Percentiles rank a stretch among this genome's conserved stretches.
phyloP scores from a whole-genome alignment of 2,329 filamentous ascomycete genomes.

The Fusarium sp. region DNA sequence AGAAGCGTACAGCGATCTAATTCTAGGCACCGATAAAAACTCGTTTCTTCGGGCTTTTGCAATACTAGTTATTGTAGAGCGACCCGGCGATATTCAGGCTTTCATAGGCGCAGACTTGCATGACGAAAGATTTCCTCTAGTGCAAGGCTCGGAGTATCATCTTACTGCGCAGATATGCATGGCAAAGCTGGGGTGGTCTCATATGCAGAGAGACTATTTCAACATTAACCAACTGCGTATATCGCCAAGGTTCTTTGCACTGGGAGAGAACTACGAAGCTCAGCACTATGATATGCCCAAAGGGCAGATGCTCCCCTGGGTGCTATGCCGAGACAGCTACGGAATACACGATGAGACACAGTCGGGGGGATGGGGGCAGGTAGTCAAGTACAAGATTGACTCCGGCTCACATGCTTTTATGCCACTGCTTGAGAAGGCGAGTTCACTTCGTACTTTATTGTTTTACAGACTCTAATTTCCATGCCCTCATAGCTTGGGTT shows the following conservation, averaged over 20 bases:
- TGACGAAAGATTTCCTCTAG: background rate
- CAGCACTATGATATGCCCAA: background rate
- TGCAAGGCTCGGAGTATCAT: background rate
- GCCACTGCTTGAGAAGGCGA: background rate
- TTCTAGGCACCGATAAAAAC: rapidly evolving
- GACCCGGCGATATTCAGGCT: background rate
- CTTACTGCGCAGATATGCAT: background rate
- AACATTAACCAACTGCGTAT: background rate
- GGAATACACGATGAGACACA: background rate
- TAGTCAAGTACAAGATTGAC: background rate
- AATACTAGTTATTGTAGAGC: background rate
- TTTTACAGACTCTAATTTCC: background rate
- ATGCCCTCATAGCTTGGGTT: background rate
- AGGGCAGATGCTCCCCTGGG: background rate
- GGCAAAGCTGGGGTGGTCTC: background rate
- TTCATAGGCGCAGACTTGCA: background rate
- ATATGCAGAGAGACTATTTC: background rate
- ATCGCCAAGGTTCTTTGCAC: background rate
- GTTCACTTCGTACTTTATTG: background rate
- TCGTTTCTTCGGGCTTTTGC: background rate
- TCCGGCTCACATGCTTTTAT: background rate
- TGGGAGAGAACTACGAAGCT: background rate
- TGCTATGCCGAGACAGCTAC: background rate
- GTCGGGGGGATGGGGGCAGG: background rate
- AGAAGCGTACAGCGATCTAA: rapidly evolving